Percentiles rank a stretch among this genome's conserved stretches.
Evolutionary conservation across 768 basidiomycete species (phyloP).

Genomic region (Jaapia argillacea): DNA sequence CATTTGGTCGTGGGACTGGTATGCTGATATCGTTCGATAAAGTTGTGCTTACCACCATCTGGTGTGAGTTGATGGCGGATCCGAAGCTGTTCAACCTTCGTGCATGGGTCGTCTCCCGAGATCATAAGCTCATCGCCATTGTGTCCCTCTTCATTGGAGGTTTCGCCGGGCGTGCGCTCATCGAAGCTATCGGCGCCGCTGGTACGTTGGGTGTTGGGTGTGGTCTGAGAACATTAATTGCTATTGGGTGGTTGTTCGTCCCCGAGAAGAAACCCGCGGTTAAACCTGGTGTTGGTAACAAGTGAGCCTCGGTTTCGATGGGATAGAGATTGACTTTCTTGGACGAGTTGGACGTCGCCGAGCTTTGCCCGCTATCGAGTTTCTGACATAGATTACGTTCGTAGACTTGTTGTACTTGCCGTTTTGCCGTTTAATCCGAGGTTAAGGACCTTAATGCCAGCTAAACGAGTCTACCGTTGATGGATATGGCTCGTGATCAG

Average conservation of each 20-base stretch:
- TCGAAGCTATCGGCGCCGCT: conserved; percentile 50
- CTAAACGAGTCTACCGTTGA: too few relatives aligned
- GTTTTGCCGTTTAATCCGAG: too few relatives aligned
- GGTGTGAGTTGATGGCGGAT: conserved; percentile 83
- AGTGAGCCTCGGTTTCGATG: too few relatives aligned
- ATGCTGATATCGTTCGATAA: conserved; percentile 6
- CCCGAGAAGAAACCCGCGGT: conserved; percentile 19
- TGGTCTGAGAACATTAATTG: conserved; percentile 50
- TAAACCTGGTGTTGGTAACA: neutral
- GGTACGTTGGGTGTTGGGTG: conserved; percentile 58
- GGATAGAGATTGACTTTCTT: too few relatives aligned
- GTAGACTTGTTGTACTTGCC: too few relatives aligned
- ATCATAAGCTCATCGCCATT: conserved; percentile 64
- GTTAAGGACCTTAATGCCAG: too few relatives aligned
- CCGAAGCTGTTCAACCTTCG: conserved; percentile 58
- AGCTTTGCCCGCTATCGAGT: too few relatives aligned
- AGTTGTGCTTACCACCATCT: conserved; percentile 82
- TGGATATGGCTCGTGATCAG: too few relatives aligned
- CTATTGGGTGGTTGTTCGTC: conserved; percentile 58
- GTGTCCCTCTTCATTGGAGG: conserved; percentile 67
- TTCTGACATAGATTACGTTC: too few relatives aligned
- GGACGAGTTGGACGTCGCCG: too few relatives aligned
- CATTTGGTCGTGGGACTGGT: conserved; percentile 1
- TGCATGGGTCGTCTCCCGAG: conserved; percentile 45
- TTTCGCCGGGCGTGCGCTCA: conserved; percentile 50